Conservation (phyloP, 352 stramenopile species). For the Pythium volutum region DNA sequence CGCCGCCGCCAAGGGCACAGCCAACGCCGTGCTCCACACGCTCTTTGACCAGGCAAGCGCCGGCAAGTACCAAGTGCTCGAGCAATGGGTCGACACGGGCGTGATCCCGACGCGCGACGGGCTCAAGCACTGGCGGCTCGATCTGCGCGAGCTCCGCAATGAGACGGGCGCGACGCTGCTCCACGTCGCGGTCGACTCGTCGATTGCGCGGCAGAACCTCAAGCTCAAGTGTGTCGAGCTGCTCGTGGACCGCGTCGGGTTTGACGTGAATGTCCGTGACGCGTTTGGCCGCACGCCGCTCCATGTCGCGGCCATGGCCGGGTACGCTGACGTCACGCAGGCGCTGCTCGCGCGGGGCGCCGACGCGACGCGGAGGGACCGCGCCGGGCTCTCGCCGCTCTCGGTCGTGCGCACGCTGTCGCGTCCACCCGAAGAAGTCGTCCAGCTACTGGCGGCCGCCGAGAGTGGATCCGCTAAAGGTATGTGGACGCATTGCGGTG, state of each 20-base stretch:
- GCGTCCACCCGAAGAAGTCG: conserved; percentile 54
- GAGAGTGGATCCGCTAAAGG: conserved; percentile 25
- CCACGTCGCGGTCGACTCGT: conserved; percentile 64
- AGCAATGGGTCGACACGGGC: conserved; percentile 61
- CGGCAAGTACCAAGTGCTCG: conserved; percentile 53
- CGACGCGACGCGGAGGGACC: conserved; percentile 48
- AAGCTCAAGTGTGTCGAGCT: conserved; percentile 73
- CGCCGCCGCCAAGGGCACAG: conserved; percentile 62
- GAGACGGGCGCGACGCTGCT: conserved; percentile 59
- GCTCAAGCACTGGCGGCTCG: conserved; percentile 67
- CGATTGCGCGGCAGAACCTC: conserved; percentile 54
- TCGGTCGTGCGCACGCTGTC: conserved; percentile 68
- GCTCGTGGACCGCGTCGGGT: conserved; percentile 62
- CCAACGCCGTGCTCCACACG: conserved; percentile 69
- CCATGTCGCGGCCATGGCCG: conserved; percentile 69
- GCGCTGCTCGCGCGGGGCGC: conserved; percentile 46
- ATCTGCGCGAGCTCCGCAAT: conserved; percentile 60
- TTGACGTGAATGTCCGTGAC: conserved; percentile 68
- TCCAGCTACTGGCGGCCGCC: conserved; percentile 50
- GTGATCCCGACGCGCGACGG: conserved; percentile 75
- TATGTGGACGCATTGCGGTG: background rate
- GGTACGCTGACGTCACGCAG: conserved; percentile 57
- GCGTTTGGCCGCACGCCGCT: conserved; percentile 70
- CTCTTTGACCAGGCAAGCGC: conserved; percentile 71
- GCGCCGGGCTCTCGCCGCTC: conserved; percentile 61